Conservation (phyloP, 805 yeast genomes). For the Scheffersomyces ergatensis region DNA sequence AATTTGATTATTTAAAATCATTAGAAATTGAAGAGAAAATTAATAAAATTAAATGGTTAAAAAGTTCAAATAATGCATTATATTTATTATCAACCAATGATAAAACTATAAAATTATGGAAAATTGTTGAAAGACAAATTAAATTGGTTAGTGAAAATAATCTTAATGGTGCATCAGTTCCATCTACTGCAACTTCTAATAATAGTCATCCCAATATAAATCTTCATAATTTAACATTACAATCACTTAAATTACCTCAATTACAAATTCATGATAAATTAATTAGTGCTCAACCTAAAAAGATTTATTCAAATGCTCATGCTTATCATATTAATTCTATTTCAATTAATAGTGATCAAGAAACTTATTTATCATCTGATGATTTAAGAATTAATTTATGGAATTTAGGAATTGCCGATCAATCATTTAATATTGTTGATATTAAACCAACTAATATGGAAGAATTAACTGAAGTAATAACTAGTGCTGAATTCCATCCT, state of each 20-base stretch:
- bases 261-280: slow-evolving; percentile 92
- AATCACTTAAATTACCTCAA: slow-evolving; percentile 73
- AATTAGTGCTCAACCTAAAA: slow-evolving; percentile 91
- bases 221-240: slow-evolving; percentile 21
- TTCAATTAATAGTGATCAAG: slow-evolving; percentile 92
- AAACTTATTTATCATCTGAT: slow-evolving; percentile 89
- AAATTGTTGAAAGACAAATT: slow-evolving; percentile 85
- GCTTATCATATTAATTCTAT: slow-evolving; percentile 97
- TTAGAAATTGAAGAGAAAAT: slow-evolving; percentile 97
- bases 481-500: slow-evolving; percentile 96
- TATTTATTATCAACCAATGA: slow-evolving; percentile 90
- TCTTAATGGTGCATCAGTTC: slow-evolving; percentile 38
- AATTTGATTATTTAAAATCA: slow-evolving; percentile 93
- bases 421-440: slow-evolving; percentile 94
- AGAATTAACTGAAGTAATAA: slow-evolving; percentile 96
- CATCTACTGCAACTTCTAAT: no score
- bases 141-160: slow-evolving; percentile 92
- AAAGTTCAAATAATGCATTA: slow-evolving; percentile 84
- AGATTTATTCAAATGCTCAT: slow-evolving; percentile 91
- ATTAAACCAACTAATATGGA: slow-evolving; percentile 98
- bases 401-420: slow-evolving; percentile 93
- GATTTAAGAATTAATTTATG: slow-evolving; percentile 93
- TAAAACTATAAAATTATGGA: slow-evolving; percentile 98
- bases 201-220: no score
- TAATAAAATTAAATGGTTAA: slow-evolving; percentile 96